Evolutionary conservation across 305 asterid species (phyloP), one percentile per base, ranked within the genome.

Genomic region (Rubia peregrina): DNA sequence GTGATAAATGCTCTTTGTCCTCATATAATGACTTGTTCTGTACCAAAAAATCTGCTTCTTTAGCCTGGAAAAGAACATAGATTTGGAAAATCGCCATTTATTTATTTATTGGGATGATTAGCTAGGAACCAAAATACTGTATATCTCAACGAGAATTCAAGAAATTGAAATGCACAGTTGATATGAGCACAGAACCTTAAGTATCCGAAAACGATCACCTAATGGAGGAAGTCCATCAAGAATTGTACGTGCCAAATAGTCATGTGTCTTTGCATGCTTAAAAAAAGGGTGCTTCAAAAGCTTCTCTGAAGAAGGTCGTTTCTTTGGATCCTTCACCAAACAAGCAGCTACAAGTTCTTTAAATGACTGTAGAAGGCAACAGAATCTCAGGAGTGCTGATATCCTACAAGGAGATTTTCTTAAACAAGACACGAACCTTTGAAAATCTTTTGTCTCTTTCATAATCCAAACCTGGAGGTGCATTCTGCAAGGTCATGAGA

Each of bases 401-500:
- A 36, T 12, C 63, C 33, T 71, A 69, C 40, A 38, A 67, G 61
- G 64, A 74, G 74, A 49, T 72, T 71, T 36, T 61, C 55, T 62
- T 56, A 53, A 71, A 77, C 67, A 73, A 76, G 73, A 76, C 79
- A 76, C 79, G 68, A 79, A 88, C 98, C 98, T 89, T 94, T 11
- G 98, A 94, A 84, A 94, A 91, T 78, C 85, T 86, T 79, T 80
- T 94, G 82, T 94, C 98, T 79, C 98, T 83, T 82, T 94, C 97
- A 76, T 91, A 94, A 87, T 94, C 98, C 82, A 94, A 83, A 65
- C 97, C 98, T 7, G 98, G 98, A 33, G 98, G 98, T 76, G 99
- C 99, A 82, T 89, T 91, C 86, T 91, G 97, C 75, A 94, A 83
- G 61, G 99, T 94, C 99, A 94, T 94, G 69, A 94, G 86, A 70